Percentiles rank a stretch among this genome's conserved stretches.
Conservation (phyloP, 352 stramenopile genomes). For the Phytophthora cryptogea region DNA sequence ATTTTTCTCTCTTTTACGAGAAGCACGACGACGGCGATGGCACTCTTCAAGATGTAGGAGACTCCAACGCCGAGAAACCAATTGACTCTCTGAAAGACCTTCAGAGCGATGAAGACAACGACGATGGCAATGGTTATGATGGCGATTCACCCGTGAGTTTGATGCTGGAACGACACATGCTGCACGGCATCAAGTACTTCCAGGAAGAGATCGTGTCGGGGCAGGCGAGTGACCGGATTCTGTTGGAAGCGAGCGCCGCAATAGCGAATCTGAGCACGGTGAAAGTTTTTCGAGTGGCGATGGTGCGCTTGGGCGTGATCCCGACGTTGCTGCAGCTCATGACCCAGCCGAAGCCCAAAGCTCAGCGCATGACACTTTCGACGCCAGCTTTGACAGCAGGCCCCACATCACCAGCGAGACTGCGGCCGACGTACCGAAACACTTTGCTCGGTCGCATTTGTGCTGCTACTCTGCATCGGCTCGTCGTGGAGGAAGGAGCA, state of each 20-base stretch:
- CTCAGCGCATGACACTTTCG: slow-evolving; percentile 11
- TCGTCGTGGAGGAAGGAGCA: slow-evolving; percentile 64
- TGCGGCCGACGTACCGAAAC: slow-evolving; percentile 8
- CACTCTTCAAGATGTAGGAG: slow-evolving; percentile 11
- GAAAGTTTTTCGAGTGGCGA: slow-evolving; percentile 53
- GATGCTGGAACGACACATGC: slow-evolving; percentile 55
- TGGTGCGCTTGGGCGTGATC: slow-evolving; percentile 62
- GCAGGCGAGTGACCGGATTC: slow-evolving; percentile 42
- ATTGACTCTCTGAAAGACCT: slow-evolving; percentile 14
- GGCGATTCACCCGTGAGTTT: slow-evolving; percentile 31
- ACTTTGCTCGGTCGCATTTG: slow-evolving; percentile 50
- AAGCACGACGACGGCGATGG: slow-evolving; percentile 16
- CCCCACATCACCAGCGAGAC: neutral
- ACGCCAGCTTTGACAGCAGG: neutral
- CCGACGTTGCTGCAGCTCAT: slow-evolving; percentile 55
- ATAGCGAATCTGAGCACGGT: slow-evolving; percentile 80
- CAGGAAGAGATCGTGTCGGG: slow-evolving; percentile 56
- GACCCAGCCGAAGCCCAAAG: slow-evolving; percentile 11
- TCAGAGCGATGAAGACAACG: slow-evolving; percentile 12
- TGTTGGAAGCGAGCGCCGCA: slow-evolving; percentile 58
- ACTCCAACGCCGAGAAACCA: slow-evolving; percentile 1
- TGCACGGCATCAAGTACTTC: slow-evolving; percentile 64
- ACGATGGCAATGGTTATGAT: neutral
- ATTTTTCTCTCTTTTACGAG: slow-evolving; percentile 60
- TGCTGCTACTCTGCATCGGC: slow-evolving; percentile 68